These are phyloP conservation scores for Collybia nuda DNA, from an alignment of 768 basidiomycete genomes.

Conservation along the genomic window DNA sequence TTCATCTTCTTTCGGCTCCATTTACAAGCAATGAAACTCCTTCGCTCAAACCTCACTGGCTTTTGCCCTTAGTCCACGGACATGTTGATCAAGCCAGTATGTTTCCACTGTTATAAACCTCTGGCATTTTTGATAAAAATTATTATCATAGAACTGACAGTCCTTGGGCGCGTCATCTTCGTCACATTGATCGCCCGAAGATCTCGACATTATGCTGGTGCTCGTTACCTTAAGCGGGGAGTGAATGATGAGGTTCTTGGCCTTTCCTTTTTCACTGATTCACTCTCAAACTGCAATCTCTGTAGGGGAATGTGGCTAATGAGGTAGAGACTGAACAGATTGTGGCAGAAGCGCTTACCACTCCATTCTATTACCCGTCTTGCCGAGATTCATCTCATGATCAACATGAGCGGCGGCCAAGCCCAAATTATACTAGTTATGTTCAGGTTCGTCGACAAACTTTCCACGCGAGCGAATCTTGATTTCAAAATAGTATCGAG, in stretches of 20 bases:
- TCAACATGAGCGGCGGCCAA: conserved; percentile 51
- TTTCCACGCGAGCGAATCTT: not conserved
- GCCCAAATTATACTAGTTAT: conserved; percentile 91
- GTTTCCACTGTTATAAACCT: conserved; percentile 24
- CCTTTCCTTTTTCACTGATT: not conserved
- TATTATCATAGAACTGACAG: conserved; percentile 71
- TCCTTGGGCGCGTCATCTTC: conserved; percentile 87
- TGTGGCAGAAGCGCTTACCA: conserved; percentile 85
- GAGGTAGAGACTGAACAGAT: conserved; percentile 99
- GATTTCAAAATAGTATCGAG: conserved; percentile 66
- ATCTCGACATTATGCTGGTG: conserved; percentile 94
- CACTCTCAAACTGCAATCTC: no score
- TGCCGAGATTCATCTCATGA: conserved; percentile 28
- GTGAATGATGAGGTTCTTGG: conserved; percentile 81
- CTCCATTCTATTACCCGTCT: conserved; percentile 81
- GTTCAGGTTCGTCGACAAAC: conserved; percentile 61
- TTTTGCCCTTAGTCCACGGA: conserved; percentile 90
- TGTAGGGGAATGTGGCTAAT: conserved; percentile 96
- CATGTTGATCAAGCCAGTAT: conserved; percentile 98
- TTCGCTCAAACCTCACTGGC: conserved; percentile 69
- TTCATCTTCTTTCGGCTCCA: conserved; percentile 74
- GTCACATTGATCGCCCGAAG: conserved; percentile 93
- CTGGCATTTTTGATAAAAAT: not conserved
- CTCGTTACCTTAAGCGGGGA: conserved; percentile 90
- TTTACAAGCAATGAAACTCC: conserved; percentile 46